Evolutionary conservation across 768 basidiomycete genomes (phyloP).

Genomic region (Pholiota conissans): DNA sequence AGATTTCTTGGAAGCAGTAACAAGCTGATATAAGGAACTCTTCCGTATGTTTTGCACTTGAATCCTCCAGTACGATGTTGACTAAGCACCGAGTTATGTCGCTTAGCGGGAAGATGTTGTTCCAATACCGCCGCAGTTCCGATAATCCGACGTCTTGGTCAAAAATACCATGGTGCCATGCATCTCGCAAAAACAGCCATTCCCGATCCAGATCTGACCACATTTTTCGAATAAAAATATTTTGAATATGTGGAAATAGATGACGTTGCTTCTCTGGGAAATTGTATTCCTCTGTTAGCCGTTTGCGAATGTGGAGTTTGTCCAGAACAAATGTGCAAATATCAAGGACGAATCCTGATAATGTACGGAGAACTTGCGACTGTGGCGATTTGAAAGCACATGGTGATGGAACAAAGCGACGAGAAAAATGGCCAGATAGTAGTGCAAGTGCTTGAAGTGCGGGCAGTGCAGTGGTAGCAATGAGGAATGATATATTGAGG

Average conservation of each 20-base stretch:
- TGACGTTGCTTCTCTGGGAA: neutral
- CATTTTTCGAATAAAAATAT: neutral
- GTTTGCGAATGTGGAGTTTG: too few species aligned
- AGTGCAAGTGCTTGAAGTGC: conserved; percentile 3
- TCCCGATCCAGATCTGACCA: neutral
- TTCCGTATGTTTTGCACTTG: conserved; percentile 8
- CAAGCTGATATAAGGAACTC: conserved; percentile 9
- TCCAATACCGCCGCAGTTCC: too few species aligned
- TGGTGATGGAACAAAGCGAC: neutral
- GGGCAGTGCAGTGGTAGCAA: conserved; percentile 13
- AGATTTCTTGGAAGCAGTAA: conserved; percentile 17
- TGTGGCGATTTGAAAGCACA: conserved; percentile 19
- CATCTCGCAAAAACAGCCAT: conserved; percentile 1
- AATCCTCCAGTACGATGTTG: conserved; percentile 1
- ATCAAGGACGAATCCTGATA: neutral
- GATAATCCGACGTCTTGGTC: neutral
- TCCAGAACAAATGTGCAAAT: neutral
- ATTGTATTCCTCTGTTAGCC: too few species aligned
- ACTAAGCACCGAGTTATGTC: too few species aligned
- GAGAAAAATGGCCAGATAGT: neutral
- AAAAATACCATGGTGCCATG: neutral
- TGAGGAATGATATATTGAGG: conserved; percentile 10
- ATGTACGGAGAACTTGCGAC: conserved; percentile 7
- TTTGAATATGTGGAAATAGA: neutral
- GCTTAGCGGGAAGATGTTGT: conserved; percentile 16